A percentile compares a stretch with the other conserved stretches of the same genome.
Conservation (phyloP, 768 basidiomycete genomes). For the Ramaria rubella region DNA sequence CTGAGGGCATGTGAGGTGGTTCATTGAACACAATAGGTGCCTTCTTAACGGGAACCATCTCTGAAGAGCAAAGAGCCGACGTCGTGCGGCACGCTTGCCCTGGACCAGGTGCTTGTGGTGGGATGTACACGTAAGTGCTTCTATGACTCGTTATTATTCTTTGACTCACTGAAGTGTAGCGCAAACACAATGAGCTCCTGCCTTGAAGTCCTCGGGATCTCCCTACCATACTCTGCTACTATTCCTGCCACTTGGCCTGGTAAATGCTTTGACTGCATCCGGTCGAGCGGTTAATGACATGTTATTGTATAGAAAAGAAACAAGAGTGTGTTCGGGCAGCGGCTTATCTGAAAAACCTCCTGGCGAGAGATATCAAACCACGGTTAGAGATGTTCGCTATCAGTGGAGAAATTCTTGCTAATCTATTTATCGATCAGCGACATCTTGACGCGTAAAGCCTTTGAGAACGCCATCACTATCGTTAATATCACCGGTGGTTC, state of each 20-base stretch:
- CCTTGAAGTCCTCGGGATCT: constrained; percentile 80
- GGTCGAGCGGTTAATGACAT: neutral
- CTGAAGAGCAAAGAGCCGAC: constrained; percentile 74
- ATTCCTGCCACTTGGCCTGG: constrained; percentile 64
- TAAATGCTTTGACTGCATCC: constrained; percentile 21
- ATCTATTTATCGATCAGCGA: constrained; percentile 33
- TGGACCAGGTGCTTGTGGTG: constrained; percentile 78
- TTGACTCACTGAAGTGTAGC: constrained; percentile 24
- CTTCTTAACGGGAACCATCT: constrained; percentile 68
- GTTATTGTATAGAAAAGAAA: constrained; percentile 50
- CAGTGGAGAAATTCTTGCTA: neutral
- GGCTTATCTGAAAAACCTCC: constrained; percentile 63
- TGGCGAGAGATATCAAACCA: constrained; percentile 80
- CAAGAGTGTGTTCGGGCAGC: constrained; percentile 80
- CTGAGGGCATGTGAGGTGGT: neutral
- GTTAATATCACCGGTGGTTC: constrained; percentile 79
- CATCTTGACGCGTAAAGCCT: constrained; percentile 61
- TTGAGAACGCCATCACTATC: constrained; percentile 79
- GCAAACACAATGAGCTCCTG: constrained; percentile 88
- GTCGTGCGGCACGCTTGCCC: constrained; percentile 84
- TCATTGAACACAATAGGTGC: constrained; percentile 44
- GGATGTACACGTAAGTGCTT: constrained; percentile 69
- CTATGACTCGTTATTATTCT: neutral
- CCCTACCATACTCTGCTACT: constrained; percentile 63
- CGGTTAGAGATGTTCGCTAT: constrained; percentile 31